Evolutionary conservation across 1,284 basidiomycete species (phyloP), one percentile per base, ranked within the genome.

Genomic region (Leccinum fuscescens): DNA sequence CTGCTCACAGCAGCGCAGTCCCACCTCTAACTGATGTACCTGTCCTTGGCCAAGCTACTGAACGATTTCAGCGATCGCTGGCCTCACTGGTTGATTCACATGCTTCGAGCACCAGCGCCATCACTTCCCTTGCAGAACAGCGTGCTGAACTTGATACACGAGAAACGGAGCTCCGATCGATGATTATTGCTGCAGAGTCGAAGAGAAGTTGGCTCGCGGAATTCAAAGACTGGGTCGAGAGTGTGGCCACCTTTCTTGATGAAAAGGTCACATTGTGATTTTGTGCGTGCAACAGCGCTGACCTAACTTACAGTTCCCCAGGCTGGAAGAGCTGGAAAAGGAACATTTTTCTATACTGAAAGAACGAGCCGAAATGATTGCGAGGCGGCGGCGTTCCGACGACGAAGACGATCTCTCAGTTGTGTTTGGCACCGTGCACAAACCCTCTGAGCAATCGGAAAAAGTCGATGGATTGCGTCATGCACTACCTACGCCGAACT

Each of bases 171-270:
- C 80, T 98, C 74, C 82, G 94, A 14, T 80, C 83, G 29, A 88
- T 96, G 80, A 89, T 97, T 3, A 82, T 82, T 50, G 80, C 81
- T 60, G 89, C 93, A 0, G 94, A 95, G 71, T 82, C 79, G 52
- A 96, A 96, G 74, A 80, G 90, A 52, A 87, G 89, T 49, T 98
- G 94, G 93, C 95, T 96, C 66, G 80, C 80, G 14, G 86, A 87
- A 57, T 94, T 98, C 77, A 82, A 82, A 61, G 89, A 90, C 46
- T 96, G 93, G 89, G 80, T 96, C 0, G 95, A 98, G 72, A 86
- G 86, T 66, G 84, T 97, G 4, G 94, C 93, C 1, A 82, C 82
- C 4, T 97, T 98, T 72, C 78, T 98, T 39, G 94, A 96, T 69
- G 93, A 94, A 73, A 98, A 98, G 86, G 93, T 93, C 49, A 5